Evolutionary conservation across 1,139 yeast species (phyloP).

Genomic region (Taphrina pruni): DNA sequence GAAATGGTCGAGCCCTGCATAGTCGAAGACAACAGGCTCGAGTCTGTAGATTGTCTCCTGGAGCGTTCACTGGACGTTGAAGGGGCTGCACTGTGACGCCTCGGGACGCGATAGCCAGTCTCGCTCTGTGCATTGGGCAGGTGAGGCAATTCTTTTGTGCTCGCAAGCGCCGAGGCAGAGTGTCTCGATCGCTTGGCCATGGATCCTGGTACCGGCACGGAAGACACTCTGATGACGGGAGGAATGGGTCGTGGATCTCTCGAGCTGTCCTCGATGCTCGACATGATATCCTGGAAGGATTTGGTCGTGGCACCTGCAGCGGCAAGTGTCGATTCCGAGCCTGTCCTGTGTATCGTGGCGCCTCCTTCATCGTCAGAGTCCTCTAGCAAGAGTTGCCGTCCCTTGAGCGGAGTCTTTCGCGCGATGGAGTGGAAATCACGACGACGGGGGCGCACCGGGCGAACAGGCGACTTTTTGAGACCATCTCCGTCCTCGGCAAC

Average conservation of each 20-base stretch:
- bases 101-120: conserved; percentile 2
- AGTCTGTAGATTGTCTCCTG: conserved; percentile 8
- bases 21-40: neutral
- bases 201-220: neutral
- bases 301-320: neutral
- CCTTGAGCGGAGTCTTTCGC: conserved; percentile 11
- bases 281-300: conserved; percentile 30
- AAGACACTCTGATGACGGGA: neutral
- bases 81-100: conserved; percentile 22
- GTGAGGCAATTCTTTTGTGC: conserved; percentile 11
- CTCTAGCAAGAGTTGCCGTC: conserved; percentile 16
- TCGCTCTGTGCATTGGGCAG: neutral
- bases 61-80: neutral
- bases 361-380: conserved; percentile 24
- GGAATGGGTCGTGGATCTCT: neutral
- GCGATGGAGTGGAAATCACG: conserved; percentile 5
- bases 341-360: neutral
- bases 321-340: neutral
- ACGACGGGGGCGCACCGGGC: conserved; percentile 12
- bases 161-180: conserved; percentile 5
- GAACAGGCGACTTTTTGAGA: neutral
- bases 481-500: neutral
- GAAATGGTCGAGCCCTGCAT: conserved; percentile 18
- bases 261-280: conserved; percentile 3
- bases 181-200: neutral